These are phyloP conservation scores for Pulveroboletus sp. DNA, from an alignment of 768 basidiomycete species.

Conservation along the genomic window DNA sequence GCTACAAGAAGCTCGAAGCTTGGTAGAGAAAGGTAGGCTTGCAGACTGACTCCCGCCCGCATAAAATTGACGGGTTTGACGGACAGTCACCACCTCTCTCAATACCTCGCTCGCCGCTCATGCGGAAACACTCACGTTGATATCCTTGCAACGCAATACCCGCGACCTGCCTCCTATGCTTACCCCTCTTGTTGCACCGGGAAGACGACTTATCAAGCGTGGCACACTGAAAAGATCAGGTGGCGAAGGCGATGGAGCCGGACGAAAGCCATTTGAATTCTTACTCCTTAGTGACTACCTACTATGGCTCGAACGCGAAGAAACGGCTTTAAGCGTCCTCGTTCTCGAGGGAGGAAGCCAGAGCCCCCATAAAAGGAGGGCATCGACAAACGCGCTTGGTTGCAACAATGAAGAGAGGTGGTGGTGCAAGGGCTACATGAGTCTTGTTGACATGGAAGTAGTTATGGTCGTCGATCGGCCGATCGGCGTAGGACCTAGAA, in stretches of 20 bases:
- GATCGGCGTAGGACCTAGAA: background rate
- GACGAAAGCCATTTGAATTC: conserved; percentile 53
- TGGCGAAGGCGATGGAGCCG: conserved; percentile 40
- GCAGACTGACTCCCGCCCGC: background rate
- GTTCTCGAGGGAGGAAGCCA: conserved; percentile 16
- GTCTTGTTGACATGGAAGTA: conserved; percentile 73
- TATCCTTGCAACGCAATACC: conserved; percentile 77
- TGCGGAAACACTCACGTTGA: conserved; percentile 65
- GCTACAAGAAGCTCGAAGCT: conserved; percentile 52
- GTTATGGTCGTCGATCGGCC: conserved; percentile 44
- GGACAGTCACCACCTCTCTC: conserved; percentile 66
- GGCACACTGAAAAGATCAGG: conserved; percentile 50
- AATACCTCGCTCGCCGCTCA: conserved; percentile 78
- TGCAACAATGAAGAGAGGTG: conserved; percentile 59
- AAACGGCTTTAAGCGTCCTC: conserved; percentile 26
- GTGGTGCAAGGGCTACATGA: conserved; percentile 64
- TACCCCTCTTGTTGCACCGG: conserved; percentile 73
- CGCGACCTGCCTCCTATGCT: conserved; percentile 72
- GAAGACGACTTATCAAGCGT: conserved; percentile 71
- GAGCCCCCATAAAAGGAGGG: conserved; percentile 14
- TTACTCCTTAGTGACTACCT: conserved; percentile 80
- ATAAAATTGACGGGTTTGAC: conserved; percentile 9
- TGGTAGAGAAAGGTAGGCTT: conserved; percentile 72
- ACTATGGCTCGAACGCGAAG: conserved; percentile 64
- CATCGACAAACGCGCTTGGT: conserved; percentile 19